Conservation (phyloP, 345 rosid genomes). For the Rubroshorea leprosula region DNA sequence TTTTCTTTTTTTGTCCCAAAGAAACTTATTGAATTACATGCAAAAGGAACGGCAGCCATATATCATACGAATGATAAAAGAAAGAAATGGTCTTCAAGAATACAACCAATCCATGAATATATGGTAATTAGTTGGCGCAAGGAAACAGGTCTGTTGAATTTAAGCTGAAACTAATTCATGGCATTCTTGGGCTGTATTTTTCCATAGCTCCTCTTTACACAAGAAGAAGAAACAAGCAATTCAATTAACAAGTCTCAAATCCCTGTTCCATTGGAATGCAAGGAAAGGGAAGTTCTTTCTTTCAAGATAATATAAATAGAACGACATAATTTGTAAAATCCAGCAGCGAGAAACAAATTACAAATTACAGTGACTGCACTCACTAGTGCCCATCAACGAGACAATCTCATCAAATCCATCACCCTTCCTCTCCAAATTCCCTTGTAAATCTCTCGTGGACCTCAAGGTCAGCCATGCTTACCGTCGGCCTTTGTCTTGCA, state of each 20-base stretch:
- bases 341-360: conserved; percentile 27
- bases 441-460: conserved; percentile 78
- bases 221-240: conserved; percentile 29
- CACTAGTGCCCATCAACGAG: conserved; percentile 20
- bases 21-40: no score
- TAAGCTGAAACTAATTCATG: no score
- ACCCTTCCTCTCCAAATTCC: conserved; percentile 88
- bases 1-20: no score
- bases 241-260: conserved; percentile 19
- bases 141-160: no score
- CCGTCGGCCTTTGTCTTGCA: conserved; percentile 82
- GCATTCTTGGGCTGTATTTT: no score
- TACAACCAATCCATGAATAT: no score
- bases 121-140: no score
- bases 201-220: conserved; percentile 34
- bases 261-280: conserved; percentile 24
- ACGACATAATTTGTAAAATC: conserved; percentile 19
- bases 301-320: conserved; percentile 18
- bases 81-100: no score
- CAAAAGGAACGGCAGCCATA: no score
- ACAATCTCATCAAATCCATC: conserved; percentile 8
- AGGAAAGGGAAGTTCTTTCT: conserved; percentile 32
- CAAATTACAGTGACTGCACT: conserved; percentile 33
- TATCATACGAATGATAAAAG: no score
- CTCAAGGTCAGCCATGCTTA: conserved; percentile 65